Evolutionary conservation across 768 basidiomycete genomes (phyloP), one percentile per base, ranked within the genome.

Genomic region (Rhodotorula diobovata): DNA sequence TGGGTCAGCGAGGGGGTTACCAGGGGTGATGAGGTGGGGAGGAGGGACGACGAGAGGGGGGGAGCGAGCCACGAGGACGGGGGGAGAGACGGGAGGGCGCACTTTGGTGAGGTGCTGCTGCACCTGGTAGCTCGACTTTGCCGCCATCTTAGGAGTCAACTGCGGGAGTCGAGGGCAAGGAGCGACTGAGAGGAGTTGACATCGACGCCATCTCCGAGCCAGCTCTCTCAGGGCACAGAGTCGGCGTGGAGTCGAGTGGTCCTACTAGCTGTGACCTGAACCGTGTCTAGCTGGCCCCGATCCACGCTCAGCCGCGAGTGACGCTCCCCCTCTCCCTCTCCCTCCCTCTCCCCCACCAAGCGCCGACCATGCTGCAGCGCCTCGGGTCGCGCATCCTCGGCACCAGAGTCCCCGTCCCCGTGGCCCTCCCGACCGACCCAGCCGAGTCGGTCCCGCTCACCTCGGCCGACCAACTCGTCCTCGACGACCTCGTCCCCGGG

Each of bases 61-160:
- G 11, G 46, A 12, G 23, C 23, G 23, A 20, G 63, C 20, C 15
- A 21, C 21, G 46, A 9, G 15, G 48, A 12, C 25, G 2, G 48
- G 28, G 7, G 61, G 23, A 23, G 18, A 20, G 62, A 9, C 15
- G 45, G 20, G 20, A 2, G n/a, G 18, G 54, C 56, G 37, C 16
- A 67, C 71, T 66, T 72, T 72, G 48, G 45, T 21, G 34, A 72
- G 51, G 25, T 67, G 56, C 41, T 56, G 53, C 53, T 67, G 62
- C 28, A 72, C 57, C 28, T 23, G 25, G 39, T 58, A 41, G 39
- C 57, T 58, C 37, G 57, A 41, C 28, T 58, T 41, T 1, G 34
- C 55, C 5, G 37, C 37, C 57, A 58, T 41, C 37, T 10, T 37
- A 6, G 37, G 23, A 6, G 30, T n/a, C n/a, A n/a, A 34, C 14